Base-by-base conservation (phyloP, 73 alveolate species). In the Uronychia setigera region DNA sequence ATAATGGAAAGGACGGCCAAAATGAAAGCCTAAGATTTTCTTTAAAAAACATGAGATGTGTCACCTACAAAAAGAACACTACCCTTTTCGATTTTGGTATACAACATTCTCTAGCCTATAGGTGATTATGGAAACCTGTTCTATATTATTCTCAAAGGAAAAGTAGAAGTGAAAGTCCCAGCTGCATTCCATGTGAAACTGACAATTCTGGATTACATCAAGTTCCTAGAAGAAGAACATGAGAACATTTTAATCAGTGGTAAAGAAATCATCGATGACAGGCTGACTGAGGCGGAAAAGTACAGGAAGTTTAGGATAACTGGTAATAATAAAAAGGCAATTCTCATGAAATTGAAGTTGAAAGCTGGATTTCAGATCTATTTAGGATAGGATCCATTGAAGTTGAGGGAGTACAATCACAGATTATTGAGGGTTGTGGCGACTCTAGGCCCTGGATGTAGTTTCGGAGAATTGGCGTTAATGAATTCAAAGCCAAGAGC, bases 201-300 rank as follows among this genome's bases (percentile, higher is more conserved):
- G n/a, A 46, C n/a, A 11, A 11, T 46, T 5, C 5, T 5, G 19
- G 67, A 46, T 5, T 46, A 46, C 19, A 46, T 46, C 67, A 5
- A 46, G 5, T 46, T 46, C 19, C 67, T 46, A 19, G 67, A 46
- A 19, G n/a, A 46, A 5, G 67, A 46, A 19, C 5, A 46, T 19
- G n/a, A 46, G n/a, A 19, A 46, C 19, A 46, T 46, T 19, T 19
- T 46, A 11, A 5, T 46, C n/a, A 46, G n/a, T 46, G 67, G n/a
- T 19, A 46, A 46, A 19, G 67, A 46, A 5, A 19, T 46, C 67
- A 46, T 46, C 67, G 67, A 46, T 19, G 67, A 46, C 67, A 46
- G 67, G n/a, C 67, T 46, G n/a, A 46, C 67, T 46, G 67, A 46
- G 67, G 67, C 67, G 19, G 67, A 46, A 19, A 46, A 46, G 67